phyloP scores from a whole-genome alignment of 2,329 filamentous ascomycete species.

The Colletotrichum sidae region DNA sequence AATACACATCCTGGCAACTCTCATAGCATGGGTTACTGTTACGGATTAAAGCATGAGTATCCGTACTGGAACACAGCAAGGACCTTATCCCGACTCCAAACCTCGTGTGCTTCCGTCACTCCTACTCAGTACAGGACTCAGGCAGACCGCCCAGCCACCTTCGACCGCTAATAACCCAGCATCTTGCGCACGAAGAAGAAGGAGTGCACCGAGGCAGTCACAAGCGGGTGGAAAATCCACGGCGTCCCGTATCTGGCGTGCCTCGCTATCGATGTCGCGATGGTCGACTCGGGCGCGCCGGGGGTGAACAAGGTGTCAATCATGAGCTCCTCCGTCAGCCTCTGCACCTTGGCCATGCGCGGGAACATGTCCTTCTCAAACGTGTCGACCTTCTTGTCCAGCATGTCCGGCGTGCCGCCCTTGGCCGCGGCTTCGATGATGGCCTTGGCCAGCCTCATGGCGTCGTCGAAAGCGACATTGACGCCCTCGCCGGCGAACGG shows the following conservation, averaged over 20 bases:
- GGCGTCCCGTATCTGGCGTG: constrained; percentile 48
- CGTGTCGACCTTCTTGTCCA: constrained; percentile 48
- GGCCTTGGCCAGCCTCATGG: constrained; percentile 58
- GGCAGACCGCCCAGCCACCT: background rate
- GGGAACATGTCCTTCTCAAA: constrained; percentile 55
- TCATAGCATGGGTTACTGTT: constrained; percentile 22
- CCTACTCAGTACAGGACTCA: no score
- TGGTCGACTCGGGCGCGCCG: constrained; percentile 55
- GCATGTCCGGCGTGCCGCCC: constrained; percentile 37
- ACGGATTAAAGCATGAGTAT: constrained; percentile 22
- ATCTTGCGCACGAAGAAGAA: constrained; percentile 43
- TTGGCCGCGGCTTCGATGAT: constrained; percentile 48
- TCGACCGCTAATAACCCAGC: constrained; percentile 11
- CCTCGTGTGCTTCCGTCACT: constrained; percentile 16
- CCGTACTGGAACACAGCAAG: constrained; percentile 9
- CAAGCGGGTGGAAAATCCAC: constrained; percentile 46
- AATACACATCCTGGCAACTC: background rate
- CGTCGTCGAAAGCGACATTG: constrained; percentile 68
- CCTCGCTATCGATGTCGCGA: constrained; percentile 50
- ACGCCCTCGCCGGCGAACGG: constrained; percentile 70
- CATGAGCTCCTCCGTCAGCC: constrained; percentile 58
- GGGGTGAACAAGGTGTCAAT: constrained; percentile 60
- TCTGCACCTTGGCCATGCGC: constrained; percentile 51
- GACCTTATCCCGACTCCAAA: constrained; percentile 29
- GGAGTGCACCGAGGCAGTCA: constrained; percentile 42